Evolutionary conservation across 176 grass and related monocot genomes (phyloP).

Genomic region (Aegilops tauschii): DNA sequence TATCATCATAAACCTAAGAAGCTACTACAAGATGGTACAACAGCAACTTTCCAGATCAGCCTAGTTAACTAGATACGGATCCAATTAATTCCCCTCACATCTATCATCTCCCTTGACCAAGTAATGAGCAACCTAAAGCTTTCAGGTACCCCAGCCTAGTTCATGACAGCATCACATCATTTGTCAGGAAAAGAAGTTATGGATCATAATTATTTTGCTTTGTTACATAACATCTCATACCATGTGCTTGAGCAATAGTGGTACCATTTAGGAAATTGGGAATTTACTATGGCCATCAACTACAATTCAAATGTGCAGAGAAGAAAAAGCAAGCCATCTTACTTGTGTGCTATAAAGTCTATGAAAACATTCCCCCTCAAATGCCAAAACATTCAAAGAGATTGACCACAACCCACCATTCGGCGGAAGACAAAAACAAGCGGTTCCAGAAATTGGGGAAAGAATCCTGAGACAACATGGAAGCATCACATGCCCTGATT

Average conservation of each 20-base stretch:
- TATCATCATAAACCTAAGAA: constrained; percentile 14
- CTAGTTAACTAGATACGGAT: constrained; percentile 19
- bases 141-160: neutral
- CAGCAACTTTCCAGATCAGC: constrained; percentile 22
- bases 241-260: neutral
- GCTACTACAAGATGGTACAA: constrained; percentile 3
- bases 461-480: neutral
- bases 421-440: neutral
- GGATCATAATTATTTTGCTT: neutral
- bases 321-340: neutral
- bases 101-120: constrained; percentile 1
- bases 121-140: constrained; percentile 2
- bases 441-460: neutral
- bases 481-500: neutral
- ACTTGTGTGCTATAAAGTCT: neutral
- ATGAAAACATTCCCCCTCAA: neutral
- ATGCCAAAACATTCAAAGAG: neutral
- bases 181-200: neutral
- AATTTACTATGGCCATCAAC: neutral
- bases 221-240: neutral
- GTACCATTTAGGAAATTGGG: neutral
- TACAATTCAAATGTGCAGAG: neutral
- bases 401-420: neutral
- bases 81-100: constrained; percentile 13
- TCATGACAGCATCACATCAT: neutral